Evolutionary conservation across 139 green algal genomes (phyloP).

Genomic region (Nannochloris sp.): DNA sequence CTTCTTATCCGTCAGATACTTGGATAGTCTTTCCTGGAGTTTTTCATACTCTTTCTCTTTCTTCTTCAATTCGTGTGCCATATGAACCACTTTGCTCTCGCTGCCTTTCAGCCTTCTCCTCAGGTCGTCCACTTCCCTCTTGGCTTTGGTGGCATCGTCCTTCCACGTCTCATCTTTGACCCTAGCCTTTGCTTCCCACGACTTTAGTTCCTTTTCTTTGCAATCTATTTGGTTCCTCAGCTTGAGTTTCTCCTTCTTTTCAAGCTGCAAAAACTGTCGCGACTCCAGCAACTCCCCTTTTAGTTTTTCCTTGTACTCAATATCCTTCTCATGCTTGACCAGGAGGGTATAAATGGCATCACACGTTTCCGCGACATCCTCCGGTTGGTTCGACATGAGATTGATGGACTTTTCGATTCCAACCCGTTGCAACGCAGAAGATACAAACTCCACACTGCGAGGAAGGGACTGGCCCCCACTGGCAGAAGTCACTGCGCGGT

Average conservation of each 20-base stretch:
- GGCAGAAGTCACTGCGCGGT: no score
- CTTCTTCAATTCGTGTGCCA: constrained; percentile 45
- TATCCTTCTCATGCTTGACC: constrained; percentile 32
- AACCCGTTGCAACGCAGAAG: constrained; percentile 3
- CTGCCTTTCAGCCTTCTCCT: not conserved
- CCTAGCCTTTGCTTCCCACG: constrained; percentile 21
- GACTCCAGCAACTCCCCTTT: constrained; percentile 20
- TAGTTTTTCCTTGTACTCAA: constrained; percentile 24
- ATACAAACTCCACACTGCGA: not conserved
- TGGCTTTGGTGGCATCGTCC: constrained; percentile 19
- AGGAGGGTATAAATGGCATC: constrained; percentile 35
- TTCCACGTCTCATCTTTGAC: constrained; percentile 10
- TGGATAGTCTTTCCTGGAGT: constrained; percentile 35
- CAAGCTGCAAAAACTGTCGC: constrained; percentile 11
- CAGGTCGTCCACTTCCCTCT: constrained; percentile 20
- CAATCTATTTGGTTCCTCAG: constrained; percentile 21
- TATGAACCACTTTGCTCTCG: constrained; percentile 33
- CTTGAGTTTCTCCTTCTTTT: constrained; percentile 17
- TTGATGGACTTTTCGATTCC: constrained; percentile 27
- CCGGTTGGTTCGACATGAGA: constrained; percentile 21
- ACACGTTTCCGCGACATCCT: constrained; percentile 23
- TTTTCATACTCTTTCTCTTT: constrained; percentile 46
- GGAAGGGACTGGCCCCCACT: not conserved
- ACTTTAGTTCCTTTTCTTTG: constrained; percentile 40
- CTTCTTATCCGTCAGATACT: constrained; percentile 29